Percentiles rank a stretch among this genome's conserved stretches.
Conservation (phyloP, 768 basidiomycete genomes). For the Lentinula sp. region DNA sequence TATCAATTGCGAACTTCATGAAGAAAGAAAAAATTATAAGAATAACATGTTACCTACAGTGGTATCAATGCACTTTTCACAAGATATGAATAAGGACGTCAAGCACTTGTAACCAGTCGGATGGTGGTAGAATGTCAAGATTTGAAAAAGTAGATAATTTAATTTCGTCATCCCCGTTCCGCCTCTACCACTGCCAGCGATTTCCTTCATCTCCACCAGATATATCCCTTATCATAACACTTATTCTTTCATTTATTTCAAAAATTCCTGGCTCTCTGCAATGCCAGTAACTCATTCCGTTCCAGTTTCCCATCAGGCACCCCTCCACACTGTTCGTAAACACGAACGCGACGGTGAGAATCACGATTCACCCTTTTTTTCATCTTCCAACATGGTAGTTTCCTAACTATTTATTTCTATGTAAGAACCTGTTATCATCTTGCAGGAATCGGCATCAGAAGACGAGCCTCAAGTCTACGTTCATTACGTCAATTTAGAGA, state of each 20-base stretch:
- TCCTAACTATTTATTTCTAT: slow-evolving; percentile 9
- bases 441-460: slow-evolving; percentile 38
- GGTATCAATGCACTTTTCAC: background rate
- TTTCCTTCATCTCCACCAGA: background rate
- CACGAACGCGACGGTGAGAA: slow-evolving; percentile 5
- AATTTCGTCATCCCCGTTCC: background rate
- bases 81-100: background rate
- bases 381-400: background rate
- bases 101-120: background rate
- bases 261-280: background rate
- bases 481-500: slow-evolving; percentile 68
- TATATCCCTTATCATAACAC: background rate
- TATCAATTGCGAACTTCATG: background rate
- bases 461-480: slow-evolving; percentile 45
- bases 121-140: background rate
- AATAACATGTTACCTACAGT: background rate
- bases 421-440: slow-evolving; percentile 44
- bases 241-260: background rate
- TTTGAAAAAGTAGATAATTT: background rate
- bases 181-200: background rate
- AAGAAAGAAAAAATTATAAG: background rate
- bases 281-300: slow-evolving; percentile 27
- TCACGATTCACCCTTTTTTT: background rate
- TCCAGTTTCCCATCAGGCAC: slow-evolving; percentile 8
- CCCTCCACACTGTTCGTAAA: slow-evolving; percentile 1